phyloP scores from a whole-genome alignment of 129 eudicot genomes.

The Escallonia rubra region DNA sequence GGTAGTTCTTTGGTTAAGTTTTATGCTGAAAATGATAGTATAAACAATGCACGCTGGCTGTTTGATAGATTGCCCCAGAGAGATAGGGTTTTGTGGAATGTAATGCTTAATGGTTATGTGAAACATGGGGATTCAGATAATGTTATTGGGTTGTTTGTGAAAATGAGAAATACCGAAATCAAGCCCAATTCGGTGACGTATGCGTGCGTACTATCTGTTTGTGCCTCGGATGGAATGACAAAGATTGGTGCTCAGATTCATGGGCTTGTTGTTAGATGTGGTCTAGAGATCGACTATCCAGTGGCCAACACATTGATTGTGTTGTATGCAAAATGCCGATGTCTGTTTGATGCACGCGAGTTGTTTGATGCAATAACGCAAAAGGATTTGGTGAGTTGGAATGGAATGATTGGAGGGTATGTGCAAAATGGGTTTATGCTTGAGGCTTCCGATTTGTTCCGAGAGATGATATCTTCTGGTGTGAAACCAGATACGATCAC shows the following conservation, averaged over 20 bases:
- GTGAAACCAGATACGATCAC: conserved; percentile 64
- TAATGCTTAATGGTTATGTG: conserved; percentile 65
- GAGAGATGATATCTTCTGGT: conserved; percentile 48
- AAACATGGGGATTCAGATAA: conserved; percentile 32
- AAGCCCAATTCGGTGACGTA: conserved; percentile 57
- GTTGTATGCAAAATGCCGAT: conserved; percentile 57
- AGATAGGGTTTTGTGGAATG: conserved; percentile 82
- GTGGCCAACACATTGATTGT: conserved; percentile 64
- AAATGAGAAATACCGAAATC: conserved; percentile 46
- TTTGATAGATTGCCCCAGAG: conserved; percentile 67
- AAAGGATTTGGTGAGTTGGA: conserved; percentile 58
- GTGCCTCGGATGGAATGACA: conserved; percentile 44
- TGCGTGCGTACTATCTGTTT: conserved; percentile 55
- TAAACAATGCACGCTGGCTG: conserved; percentile 51
- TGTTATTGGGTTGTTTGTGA: conserved; percentile 44
- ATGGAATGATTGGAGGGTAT: conserved; percentile 78
- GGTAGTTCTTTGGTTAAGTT: conserved; percentile 71
- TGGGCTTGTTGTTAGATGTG: conserved; percentile 45
- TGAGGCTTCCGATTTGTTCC: conserved; percentile 48
- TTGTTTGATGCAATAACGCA: conserved; percentile 40
- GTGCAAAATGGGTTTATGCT: conserved; percentile 60
- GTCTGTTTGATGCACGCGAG: conserved; percentile 41
- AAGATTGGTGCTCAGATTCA: conserved; percentile 59
- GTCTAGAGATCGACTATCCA: conserved; percentile 44
- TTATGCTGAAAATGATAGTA: conserved; percentile 59